These are phyloP conservation scores for Mesotaenium endlicherianum DNA, from an alignment of 139 green algal species.

Conservation along the genomic window DNA sequence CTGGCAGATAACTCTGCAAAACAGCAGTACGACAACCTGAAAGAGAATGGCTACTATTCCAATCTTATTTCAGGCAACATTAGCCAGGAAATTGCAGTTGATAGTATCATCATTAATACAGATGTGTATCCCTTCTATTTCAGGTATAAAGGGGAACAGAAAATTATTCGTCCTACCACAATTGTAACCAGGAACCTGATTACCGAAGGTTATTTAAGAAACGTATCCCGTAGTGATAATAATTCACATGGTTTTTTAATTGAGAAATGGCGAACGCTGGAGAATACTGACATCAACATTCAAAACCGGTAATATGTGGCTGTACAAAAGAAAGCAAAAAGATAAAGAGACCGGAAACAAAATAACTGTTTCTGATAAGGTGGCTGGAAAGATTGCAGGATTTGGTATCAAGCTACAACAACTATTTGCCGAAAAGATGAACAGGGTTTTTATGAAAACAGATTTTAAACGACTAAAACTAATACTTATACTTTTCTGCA, in stretches of 20 bases:
- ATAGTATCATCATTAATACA: neutral
- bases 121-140: neutral
- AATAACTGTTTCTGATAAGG: too few species aligned
- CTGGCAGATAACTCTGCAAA: neutral
- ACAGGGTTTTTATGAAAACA: too few species aligned
- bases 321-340: too few species aligned
- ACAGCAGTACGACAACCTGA: neutral
- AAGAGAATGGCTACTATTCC: neutral
- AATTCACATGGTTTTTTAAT: neutral
- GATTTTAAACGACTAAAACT: too few species aligned
- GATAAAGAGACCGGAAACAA: too few species aligned
- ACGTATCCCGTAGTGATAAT: neutral
- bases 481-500: too few species aligned
- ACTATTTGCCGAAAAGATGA: too few species aligned
- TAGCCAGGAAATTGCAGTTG: neutral
- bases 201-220: neutral
- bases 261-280: neutral
- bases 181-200: neutral
- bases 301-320: too few species aligned
- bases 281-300: neutral
- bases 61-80: neutral
- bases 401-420: too few species aligned
- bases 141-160: neutral
- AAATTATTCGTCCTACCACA: neutral
- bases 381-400: too few species aligned